Conservation (phyloP, 202 grass and related monocot species). For the Alloteropsis angusta region DNA sequence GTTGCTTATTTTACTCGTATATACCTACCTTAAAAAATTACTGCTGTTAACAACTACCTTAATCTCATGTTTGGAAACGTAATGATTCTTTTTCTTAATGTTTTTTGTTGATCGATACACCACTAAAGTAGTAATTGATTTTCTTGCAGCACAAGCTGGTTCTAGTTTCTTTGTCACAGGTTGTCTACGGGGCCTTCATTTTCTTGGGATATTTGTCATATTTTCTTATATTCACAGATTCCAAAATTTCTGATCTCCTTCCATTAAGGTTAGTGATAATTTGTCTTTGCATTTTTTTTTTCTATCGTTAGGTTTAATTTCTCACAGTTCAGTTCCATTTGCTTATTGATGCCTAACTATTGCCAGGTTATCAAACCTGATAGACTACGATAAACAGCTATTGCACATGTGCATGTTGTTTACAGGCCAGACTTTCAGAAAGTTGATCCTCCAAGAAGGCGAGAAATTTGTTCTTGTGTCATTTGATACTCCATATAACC, state of each 20-base stretch:
- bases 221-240: slow-evolving; percentile 54
- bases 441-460: slow-evolving; percentile 93
- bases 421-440: slow-evolving; percentile 84
- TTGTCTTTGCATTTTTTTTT: slow-evolving; percentile 7
- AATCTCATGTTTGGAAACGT: neutral
- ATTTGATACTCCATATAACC: slow-evolving; percentile 92
- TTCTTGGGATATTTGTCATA: slow-evolving; percentile 83
- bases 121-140: neutral
- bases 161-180: slow-evolving; percentile 83
- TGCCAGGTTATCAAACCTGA: slow-evolving; percentile 61
- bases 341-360: slow-evolving; percentile 21
- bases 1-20: neutral
- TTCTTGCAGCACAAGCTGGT: slow-evolving; percentile 73
- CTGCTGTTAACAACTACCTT: neutral
- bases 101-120: slow-evolving; percentile 16
- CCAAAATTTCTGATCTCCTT: slow-evolving; percentile 44
- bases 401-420: slow-evolving; percentile 95
- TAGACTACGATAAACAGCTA: slow-evolving; percentile 76
- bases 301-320: neutral
- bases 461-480: slow-evolving; percentile 92
- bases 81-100: neutral
- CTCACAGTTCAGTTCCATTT: slow-evolving; percentile 20
- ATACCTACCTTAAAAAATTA: neutral
- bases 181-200: slow-evolving; percentile 57
- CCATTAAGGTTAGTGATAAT: slow-evolving; percentile 56